Evolutionary conservation across 345 rosid genomes (phyloP).

Genomic region (Geranium rotundifolium): DNA sequence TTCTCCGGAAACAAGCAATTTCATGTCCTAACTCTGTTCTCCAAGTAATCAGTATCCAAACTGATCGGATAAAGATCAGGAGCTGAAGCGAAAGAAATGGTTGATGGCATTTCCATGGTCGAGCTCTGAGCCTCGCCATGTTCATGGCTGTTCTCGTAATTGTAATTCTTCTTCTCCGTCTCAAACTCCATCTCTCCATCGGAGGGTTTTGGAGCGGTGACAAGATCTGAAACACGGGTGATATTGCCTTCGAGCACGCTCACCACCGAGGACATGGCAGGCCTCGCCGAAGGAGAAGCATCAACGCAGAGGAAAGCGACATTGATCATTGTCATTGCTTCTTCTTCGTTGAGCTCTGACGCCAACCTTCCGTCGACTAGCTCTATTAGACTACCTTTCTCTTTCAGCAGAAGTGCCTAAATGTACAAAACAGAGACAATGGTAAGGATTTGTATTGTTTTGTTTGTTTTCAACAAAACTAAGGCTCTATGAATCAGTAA

Average conservation of each 20-base stretch:
- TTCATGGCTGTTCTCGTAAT: neutral
- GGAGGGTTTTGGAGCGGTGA: neutral
- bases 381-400: conserved; percentile 19
- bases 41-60: conserved; percentile 2
- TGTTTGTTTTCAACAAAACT: neutral
- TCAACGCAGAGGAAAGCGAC: conserved; percentile 21
- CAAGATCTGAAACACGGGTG: conserved; percentile 5
- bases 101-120: neutral
- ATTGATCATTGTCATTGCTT: conserved; percentile 12
- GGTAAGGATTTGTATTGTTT: neutral
- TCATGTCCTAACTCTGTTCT: too few species aligned
- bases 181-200: neutral
- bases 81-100: conserved; percentile 2
- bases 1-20: too few species aligned
- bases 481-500: too few species aligned
- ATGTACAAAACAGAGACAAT: neutral
- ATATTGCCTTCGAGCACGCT: conserved; percentile 24
- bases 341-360: conserved; percentile 10
- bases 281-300: conserved; percentile 18
- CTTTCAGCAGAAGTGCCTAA: conserved; percentile 21
- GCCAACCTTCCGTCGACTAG: conserved; percentile 22
- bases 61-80: conserved; percentile 12
- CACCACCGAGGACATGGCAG: conserved; percentile 23
- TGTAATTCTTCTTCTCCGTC: conserved; percentile 9
- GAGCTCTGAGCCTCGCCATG: neutral